phyloP scores from a whole-genome alignment of 805 yeast genomes.

The Lipomyces japonicus region DNA sequence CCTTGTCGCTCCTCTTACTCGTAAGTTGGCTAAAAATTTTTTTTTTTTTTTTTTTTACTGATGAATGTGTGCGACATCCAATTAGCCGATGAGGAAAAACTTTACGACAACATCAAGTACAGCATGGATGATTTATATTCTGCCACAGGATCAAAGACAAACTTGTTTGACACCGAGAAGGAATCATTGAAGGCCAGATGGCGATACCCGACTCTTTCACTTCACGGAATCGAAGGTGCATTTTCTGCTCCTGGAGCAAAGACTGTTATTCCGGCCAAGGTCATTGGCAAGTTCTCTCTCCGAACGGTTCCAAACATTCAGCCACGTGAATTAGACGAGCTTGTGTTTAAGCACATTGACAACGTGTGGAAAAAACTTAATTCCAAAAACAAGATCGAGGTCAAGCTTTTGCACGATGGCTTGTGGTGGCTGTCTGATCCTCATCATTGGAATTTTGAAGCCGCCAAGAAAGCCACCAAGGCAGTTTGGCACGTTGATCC shows the following conservation, averaged over 20 bases:
- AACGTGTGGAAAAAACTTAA: slow-evolving; percentile 60
- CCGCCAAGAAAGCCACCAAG: slow-evolving; percentile 91
- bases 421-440: slow-evolving; percentile 96
- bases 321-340: slow-evolving; percentile 68
- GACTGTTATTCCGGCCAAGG: slow-evolving; percentile 96
- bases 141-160: slow-evolving; percentile 85
- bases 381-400: slow-evolving; percentile 71
- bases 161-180: slow-evolving; percentile 71
- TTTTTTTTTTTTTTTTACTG: background rate
- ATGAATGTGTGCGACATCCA: background rate
- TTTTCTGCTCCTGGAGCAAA: slow-evolving; percentile 93
- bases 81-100: slow-evolving; percentile 54
- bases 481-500: slow-evolving; percentile 94
- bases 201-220: slow-evolving; percentile 94
- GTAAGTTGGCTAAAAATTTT: slow-evolving; percentile 24
- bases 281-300: slow-evolving; percentile 89
- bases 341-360: slow-evolving; percentile 69
- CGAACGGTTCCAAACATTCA: slow-evolving; percentile 96
- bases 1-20: slow-evolving; percentile 92
- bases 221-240: slow-evolving; percentile 98
- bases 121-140: slow-evolving; percentile 77
- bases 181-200: slow-evolving; percentile 95
- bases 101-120: slow-evolving; percentile 84
- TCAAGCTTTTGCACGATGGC: slow-evolving; percentile 88
- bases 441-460: slow-evolving; percentile 83